Percentiles rank a stretch among this genome's conserved stretches.
These are phyloP conservation scores for Boletus pseudo-olivaceus DNA, from an alignment of 768 basidiomycete species.

Conservation along the genomic window DNA sequence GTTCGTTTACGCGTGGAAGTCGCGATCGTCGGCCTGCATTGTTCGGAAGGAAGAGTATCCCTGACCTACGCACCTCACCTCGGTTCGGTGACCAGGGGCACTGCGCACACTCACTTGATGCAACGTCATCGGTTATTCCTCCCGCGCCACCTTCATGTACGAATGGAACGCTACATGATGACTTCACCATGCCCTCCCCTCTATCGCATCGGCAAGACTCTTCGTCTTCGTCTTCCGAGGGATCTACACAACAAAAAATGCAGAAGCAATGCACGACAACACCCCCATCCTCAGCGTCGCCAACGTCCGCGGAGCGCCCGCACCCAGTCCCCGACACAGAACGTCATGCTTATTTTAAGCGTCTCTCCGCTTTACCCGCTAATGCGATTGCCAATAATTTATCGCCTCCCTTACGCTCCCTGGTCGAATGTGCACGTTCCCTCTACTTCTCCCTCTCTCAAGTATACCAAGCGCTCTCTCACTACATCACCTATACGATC, in stretches of 20 bases:
- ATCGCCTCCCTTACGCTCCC: constrained; percentile 60
- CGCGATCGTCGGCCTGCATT: constrained; percentile 38
- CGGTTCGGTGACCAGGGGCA: constrained; percentile 35
- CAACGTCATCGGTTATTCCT: constrained; percentile 12
- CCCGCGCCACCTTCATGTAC: constrained; percentile 7
- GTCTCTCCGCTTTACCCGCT: constrained; percentile 74
- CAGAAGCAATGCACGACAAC: constrained; percentile 29
- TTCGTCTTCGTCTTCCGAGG: constrained; percentile 38
- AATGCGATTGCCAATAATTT: constrained; percentile 61
- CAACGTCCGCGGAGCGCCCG: constrained; percentile 33
- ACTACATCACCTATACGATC: constrained; percentile 79
- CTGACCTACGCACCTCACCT: constrained; percentile 63
- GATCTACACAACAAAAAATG: constrained; percentile 18
- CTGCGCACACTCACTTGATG: constrained; percentile 26
- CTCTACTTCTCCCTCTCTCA: constrained; percentile 91
- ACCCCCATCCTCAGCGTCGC: constrained; percentile 36
- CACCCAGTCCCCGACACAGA: constrained; percentile 62
- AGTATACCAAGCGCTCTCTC: constrained; percentile 83
- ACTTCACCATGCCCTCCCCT: constrained; percentile 38
- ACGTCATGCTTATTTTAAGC: constrained; percentile 89
- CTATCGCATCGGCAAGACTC: constrained; percentile 45
- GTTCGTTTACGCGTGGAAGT: constrained; percentile 46
- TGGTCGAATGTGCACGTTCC: constrained; percentile 88
- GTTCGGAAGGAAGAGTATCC: constrained; percentile 76
- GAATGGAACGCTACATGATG: constrained; percentile 20